Evolutionary conservation across 352 stramenopile species (phyloP).

Genomic region (Pythium rhizo-oryzae): DNA sequence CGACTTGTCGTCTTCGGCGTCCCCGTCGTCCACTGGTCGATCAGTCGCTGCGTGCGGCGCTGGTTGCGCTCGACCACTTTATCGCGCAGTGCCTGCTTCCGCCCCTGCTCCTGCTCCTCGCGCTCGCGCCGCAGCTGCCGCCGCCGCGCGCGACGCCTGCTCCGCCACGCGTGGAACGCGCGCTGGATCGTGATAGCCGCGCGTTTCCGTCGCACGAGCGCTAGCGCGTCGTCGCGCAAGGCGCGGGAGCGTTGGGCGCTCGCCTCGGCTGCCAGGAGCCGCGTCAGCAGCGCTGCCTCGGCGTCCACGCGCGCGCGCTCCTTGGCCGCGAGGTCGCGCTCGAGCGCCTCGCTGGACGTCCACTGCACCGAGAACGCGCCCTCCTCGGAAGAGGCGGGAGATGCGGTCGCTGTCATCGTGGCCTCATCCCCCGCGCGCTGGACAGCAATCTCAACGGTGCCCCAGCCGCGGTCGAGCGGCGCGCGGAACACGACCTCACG

Average conservation of each 20-base stretch:
- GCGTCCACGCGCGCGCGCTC: slow-evolving; percentile 28
- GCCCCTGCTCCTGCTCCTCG: slow-evolving; percentile 28
- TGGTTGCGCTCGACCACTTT: slow-evolving; percentile 49
- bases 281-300: slow-evolving; percentile 44
- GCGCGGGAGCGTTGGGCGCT: slow-evolving; percentile 26
- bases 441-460: slow-evolving; percentile 46
- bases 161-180: slow-evolving; percentile 27
- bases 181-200: slow-evolving; percentile 42
- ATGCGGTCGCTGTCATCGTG: not conserved
- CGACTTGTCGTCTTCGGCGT: not conserved
- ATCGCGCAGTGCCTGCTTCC: slow-evolving; percentile 40
- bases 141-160: slow-evolving; percentile 19
- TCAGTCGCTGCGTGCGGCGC: slow-evolving; percentile 33
- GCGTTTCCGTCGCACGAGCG: slow-evolving; percentile 30
- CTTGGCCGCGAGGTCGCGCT: slow-evolving; percentile 50
- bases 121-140: slow-evolving; percentile 28
- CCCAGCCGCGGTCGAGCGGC: slow-evolving; percentile 33
- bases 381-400: not conserved
- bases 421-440: slow-evolving; percentile 10
- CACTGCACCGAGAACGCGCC: slow-evolving; percentile 55
- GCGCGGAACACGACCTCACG: slow-evolving; percentile 55
- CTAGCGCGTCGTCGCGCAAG: slow-evolving; percentile 30
- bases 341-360: slow-evolving; percentile 54
- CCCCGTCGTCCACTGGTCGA: slow-evolving; percentile 12
- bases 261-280: slow-evolving; percentile 35